Evolutionary conservation across 2,329 filamentous ascomycete genomes (phyloP), one percentile per base, ranked within the genome.

Genomic region (Diaporthe destruens): DNA sequence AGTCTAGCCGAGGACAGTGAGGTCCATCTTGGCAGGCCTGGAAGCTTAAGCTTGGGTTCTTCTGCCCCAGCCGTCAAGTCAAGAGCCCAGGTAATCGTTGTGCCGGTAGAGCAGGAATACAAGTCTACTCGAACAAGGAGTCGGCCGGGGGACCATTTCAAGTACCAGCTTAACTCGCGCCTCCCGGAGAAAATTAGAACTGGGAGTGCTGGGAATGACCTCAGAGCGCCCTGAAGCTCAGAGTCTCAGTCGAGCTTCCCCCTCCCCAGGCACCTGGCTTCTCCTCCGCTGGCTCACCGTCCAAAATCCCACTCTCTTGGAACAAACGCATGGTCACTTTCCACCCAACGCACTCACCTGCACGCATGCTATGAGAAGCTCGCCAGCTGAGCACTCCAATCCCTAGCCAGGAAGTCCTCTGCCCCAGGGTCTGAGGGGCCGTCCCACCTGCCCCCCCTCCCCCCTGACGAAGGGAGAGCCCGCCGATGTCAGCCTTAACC

Each of bases 401-500:
- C 47, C 47, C 16, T 39, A 47, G 51, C 29, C 61, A 36, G 32
- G 47, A 53, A 66, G 39, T 53, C 61, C n/a, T 66, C 47, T 66
- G 61, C 61, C 61, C 47, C 61, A 66, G 44, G 61, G 61, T 47
- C 61, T 53, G 61, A 66, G 61, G 61, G 47, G 47, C 20, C 47
- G 32, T 66, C 61, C 61, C 61, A 53, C 61, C 61, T 53, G 29
- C 29, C 29, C 29, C 29, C 29, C 29, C n/a, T n/a, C 39, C n/a
- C 44, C 42, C 55, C 6, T 44, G 39, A 69, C 53, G 47, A 44
- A 53, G 47, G 44, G 42, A 69, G 18, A 20, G 54, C 44, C 65
- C 39, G 59, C 63, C 67, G 59, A 74, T 74, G 72, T 74, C 72
- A 70, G 71, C 70, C 71, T 61, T 59, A 68, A 29, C 57, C 51